These are phyloP conservation scores for Citrus sinensis DNA, from an alignment of 345 rosid genomes.

Conservation along the genomic window DNA sequence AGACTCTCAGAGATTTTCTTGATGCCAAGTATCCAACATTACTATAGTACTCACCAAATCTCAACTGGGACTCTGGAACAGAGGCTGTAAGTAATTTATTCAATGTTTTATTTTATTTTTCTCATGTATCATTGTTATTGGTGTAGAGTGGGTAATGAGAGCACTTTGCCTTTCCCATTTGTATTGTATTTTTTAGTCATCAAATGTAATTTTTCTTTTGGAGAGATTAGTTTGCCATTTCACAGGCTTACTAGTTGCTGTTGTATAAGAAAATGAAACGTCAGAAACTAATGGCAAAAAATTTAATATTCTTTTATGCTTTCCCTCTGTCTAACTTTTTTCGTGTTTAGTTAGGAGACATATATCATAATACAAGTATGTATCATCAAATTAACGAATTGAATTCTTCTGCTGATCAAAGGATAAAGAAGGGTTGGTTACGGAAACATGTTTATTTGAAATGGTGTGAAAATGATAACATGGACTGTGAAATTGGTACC, in stretches of 20 bases:
- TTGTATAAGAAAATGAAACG: background rate
- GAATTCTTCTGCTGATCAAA: background rate
- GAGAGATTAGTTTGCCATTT: background rate
- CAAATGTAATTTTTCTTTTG: background rate
- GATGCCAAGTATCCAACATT: slow-evolving; percentile 94
- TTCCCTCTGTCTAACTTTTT: background rate
- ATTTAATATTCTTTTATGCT: background rate
- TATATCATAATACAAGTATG: background rate
- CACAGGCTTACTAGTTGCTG: background rate
- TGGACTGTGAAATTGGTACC: too few species aligned
- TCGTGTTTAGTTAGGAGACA: background rate
- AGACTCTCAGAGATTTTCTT: slow-evolving; percentile 75
- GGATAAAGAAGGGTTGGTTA: background rate
- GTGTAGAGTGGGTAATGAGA: background rate
- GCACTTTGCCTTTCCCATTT: background rate
- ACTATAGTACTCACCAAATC: slow-evolving; percentile 25
- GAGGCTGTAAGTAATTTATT: background rate
- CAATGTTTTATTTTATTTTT: too few species aligned
- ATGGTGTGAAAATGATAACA: background rate
- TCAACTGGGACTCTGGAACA: background rate
- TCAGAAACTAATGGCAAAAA: background rate
- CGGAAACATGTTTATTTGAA: too few species aligned
- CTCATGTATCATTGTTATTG: too few species aligned
- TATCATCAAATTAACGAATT: background rate
- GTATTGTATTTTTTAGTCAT: background rate